A percentile compares a stretch with the other conserved stretches of the same genome.
Conservation (phyloP, 1,284 basidiomycete species). For the Apiotrichum akiyoshidainum region DNA sequence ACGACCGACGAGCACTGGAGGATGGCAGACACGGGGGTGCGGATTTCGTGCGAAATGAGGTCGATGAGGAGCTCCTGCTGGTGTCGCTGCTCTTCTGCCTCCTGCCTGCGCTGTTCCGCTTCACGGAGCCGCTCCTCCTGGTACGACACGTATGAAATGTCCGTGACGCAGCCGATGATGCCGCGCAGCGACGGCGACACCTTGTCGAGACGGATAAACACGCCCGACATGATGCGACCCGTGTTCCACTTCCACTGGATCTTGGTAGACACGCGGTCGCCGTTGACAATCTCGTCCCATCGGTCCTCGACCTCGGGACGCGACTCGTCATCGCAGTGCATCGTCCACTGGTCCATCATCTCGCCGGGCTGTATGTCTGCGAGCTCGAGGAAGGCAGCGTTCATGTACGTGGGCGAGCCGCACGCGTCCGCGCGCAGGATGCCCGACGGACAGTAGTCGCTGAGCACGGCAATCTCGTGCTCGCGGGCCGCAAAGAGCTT, state of each 20-base stretch:
- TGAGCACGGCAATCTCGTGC: constrained; percentile 32
- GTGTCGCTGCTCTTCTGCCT: constrained; percentile 30
- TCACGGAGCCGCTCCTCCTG: constrained; percentile 34
- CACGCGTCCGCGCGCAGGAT: constrained; percentile 33
- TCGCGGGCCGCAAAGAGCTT: constrained; percentile 27
- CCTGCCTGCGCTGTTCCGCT: constrained; percentile 25
- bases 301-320: constrained; percentile 7
- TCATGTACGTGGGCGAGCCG: constrained; percentile 32
- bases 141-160: constrained; percentile 39
- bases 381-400: constrained; percentile 29
- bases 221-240: constrained; percentile 29
- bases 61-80: constrained; percentile 39
- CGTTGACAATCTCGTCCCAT: constrained; percentile 16
- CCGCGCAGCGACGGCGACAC: constrained; percentile 31
- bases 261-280: constrained; percentile 10
- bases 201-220: constrained; percentile 40
- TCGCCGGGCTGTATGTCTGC: neutral
- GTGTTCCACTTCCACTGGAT: constrained; percentile 40
- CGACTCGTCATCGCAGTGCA: constrained; percentile 14
- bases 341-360: constrained; percentile 12
- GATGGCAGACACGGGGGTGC: constrained; percentile 34
- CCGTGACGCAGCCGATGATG: constrained; percentile 42
- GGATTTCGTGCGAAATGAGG: constrained; percentile 37
- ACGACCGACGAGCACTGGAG: constrained; percentile 35
- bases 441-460: constrained; percentile 43